phyloP scores from a whole-genome alignment of 495 filamentous ascomycete species.

The Trichocladium uniseriatum region DNA sequence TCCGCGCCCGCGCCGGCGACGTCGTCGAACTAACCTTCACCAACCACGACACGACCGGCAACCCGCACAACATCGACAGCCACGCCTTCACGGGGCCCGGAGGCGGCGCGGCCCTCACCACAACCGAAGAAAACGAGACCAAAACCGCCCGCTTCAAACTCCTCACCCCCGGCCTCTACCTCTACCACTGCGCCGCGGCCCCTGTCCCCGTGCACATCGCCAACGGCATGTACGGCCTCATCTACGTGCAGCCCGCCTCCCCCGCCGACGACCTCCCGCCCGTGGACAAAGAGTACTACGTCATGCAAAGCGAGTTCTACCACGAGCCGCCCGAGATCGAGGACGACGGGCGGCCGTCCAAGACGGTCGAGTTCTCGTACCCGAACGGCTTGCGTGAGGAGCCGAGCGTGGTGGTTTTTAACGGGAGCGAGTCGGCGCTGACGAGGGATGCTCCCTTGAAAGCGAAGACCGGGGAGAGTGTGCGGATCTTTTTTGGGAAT shows the following conservation, averaged over 20 bases:
- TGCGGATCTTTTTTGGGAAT: conserved; percentile 6
- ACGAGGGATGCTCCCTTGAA: conserved; percentile 4
- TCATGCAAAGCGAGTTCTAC: conserved; percentile 12
- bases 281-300: conserved; percentile 9
- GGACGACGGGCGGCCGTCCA: background rate
- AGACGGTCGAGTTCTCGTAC: conserved; percentile 4
- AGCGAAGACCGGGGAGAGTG: background rate
- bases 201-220: conserved; percentile 10
- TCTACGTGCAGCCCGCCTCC: conserved; percentile 6
- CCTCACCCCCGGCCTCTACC: background rate
- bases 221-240: conserved; percentile 11
- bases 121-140: conserved; percentile 2
- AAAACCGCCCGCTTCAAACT: conserved; percentile 6
- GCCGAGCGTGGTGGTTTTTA: conserved; percentile 4
- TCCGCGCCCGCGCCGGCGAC: conserved; percentile 8
- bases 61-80: conserved; percentile 11
- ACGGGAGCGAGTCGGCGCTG: conserved; percentile 4
- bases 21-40: conserved; percentile 1
- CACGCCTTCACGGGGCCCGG: conserved; percentile 10
- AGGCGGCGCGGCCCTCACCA: conserved; percentile 1
- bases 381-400: conserved; percentile 3
- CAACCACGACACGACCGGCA: conserved; percentile 3
- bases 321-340: conserved; percentile 5
- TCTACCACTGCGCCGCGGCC: conserved; percentile 8
- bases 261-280: background rate